Evolutionary conservation across 352 stramenopile genomes (phyloP).

Genomic region (Globisporangium nunn): DNA sequence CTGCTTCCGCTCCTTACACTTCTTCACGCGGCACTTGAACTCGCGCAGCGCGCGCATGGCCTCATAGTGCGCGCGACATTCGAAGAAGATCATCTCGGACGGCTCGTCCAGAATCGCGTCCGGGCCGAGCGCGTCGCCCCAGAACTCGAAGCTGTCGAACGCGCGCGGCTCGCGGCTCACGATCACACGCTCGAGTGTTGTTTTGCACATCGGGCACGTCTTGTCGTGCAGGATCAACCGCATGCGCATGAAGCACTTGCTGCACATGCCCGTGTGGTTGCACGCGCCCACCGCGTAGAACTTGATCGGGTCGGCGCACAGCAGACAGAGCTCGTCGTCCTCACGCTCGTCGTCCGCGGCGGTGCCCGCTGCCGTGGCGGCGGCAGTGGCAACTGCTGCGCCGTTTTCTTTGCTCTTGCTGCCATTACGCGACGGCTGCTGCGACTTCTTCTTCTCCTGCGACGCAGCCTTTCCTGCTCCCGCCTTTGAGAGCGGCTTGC

Average conservation of each 20-base stretch:
- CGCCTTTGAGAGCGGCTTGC: not conserved
- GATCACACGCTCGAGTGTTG: conserved; percentile 54
- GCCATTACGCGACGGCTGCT: not conserved
- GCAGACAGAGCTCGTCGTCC: conserved; percentile 37
- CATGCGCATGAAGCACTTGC: conserved; percentile 79
- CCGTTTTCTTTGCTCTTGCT: not conserved
- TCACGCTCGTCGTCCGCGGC: conserved; percentile 19
- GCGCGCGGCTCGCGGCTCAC: conserved; percentile 31
- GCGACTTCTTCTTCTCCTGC: not conserved
- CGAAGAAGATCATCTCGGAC: conserved; percentile 75
- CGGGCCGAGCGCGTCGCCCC: conserved; percentile 56
- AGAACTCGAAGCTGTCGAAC: conserved; percentile 73
- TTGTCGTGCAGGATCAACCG: conserved; percentile 71
- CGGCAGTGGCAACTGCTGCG: not conserved
- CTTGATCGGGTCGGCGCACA: conserved; percentile 62
- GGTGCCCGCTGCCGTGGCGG: not conserved
- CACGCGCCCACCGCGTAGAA: conserved; percentile 70
- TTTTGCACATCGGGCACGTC: conserved; percentile 80
- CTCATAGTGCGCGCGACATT: conserved; percentile 58
- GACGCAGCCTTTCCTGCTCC: too few relatives aligned
- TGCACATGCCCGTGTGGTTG: conserved; percentile 79
- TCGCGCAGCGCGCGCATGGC: conserved; percentile 47
- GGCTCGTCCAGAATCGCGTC: conserved; percentile 63
- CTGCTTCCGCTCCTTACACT: conserved; percentile 48
- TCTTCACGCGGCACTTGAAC: conserved; percentile 55